Base-by-base conservation (phyloP, 1,139 yeast species). In the Candida tetrigidarum region DNA sequence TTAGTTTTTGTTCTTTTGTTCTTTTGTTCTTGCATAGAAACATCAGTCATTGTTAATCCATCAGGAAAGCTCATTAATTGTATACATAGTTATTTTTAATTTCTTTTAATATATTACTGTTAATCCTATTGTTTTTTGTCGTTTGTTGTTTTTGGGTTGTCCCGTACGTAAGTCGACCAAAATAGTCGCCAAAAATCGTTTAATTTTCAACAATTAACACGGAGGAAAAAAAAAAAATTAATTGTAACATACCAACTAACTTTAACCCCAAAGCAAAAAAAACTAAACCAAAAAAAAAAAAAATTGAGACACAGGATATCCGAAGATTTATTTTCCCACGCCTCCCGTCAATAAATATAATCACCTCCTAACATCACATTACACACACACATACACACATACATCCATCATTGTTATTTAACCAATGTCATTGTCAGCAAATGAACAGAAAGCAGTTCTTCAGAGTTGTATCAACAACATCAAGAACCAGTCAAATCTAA, bases 401-500 rank as follows among this genome's bases (percentile, higher is more conserved):
- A 9, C 14, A 25, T 33, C 16, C 27, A 12, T 14, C 18, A 35
- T 9, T 25, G 5, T 14, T 25, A 11, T 35, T 19, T n/a, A 3
- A 8, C 10, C 14, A 32, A 50, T 49, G 52, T 39, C 35, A 11
- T 34, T 45, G 15, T 41, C 50, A 22, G 25, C 35, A n/a, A 37
- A 35, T 32, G 55, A 52, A 32, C 55, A 48, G 37, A 49, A 47
- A 41, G 43, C 46, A 12, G 42, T 50, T 8, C 48, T 84, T 45
- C 84, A 80, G 42, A 78, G 77, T 46, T 76, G 87, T 43, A 68
- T 83, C 47, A 62, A 64, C 44, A 74, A 72, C 51, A 87, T 92
- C 55, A 78, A 76, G 51, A 87, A 83, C 52, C 96, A 92, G 62
- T 83, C 88, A 4, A 71, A 69, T 45, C 76, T 76, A 55, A 91